A percentile compares a stretch with the other conserved stretches of the same genome.
These are phyloP conservation scores for Pleurotus tuber-regium DNA, from an alignment of 768 basidiomycete genomes.

Conservation along the genomic window DNA sequence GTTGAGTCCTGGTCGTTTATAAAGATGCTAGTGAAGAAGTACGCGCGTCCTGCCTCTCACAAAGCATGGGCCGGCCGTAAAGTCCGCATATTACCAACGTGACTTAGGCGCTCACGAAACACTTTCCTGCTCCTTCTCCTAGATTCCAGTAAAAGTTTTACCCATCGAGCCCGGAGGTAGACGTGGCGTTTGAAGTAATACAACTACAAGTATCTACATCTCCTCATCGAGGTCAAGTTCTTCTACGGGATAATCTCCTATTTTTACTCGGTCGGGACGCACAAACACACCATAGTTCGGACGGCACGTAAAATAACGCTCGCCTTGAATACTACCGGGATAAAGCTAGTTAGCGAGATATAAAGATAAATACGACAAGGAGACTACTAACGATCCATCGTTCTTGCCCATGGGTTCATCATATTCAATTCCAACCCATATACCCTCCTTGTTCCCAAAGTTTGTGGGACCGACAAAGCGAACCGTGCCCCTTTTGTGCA, in stretches of 20 bases:
- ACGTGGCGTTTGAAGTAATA: not conserved
- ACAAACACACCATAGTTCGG: slow-evolving; percentile 85
- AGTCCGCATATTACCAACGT: slow-evolving; percentile 8
- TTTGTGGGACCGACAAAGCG: slow-evolving; percentile 80
- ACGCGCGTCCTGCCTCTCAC: slow-evolving; percentile 16
- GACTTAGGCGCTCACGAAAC: not conserved
- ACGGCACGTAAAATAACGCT: slow-evolving; percentile 79
- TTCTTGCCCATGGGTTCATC: slow-evolving; percentile 97
- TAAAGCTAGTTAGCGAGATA: slow-evolving; percentile 10
- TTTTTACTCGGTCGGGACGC: slow-evolving; percentile 71
- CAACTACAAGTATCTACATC: slow-evolving; percentile 44
- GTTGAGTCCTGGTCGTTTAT: not conserved
- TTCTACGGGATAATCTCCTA: slow-evolving; percentile 87
- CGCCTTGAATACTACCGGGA: slow-evolving; percentile 68
- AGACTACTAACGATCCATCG: slow-evolving; percentile 79
- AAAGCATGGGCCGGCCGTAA: slow-evolving; percentile 8
- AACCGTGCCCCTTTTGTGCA: slow-evolving; percentile 80
- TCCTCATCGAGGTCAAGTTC: slow-evolving; percentile 78
- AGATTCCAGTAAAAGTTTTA: not conserved
- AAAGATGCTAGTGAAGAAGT: not conserved
- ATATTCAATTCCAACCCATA: slow-evolving; percentile 93
- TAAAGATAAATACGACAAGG: slow-evolving; percentile 1
- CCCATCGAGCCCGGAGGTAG: not conserved
- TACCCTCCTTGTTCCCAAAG: slow-evolving; percentile 61
- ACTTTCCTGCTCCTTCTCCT: not conserved